Evolutionary conservation across 2,329 filamentous ascomycete species (phyloP).

Genomic region (Cladosporium sp.): DNA sequence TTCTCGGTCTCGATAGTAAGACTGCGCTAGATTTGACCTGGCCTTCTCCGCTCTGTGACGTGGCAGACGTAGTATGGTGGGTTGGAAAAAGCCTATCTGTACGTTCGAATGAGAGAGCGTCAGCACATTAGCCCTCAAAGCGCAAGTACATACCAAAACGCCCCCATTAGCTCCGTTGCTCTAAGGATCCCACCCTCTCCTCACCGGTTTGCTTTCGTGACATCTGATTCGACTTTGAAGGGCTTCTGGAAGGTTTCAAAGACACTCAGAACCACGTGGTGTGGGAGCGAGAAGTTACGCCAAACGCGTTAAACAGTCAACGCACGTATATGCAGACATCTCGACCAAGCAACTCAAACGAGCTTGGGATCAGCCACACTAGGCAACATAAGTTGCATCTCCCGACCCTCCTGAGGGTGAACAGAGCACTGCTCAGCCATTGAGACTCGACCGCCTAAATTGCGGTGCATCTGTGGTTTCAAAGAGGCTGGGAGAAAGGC

Average conservation of each 20-base stretch:
- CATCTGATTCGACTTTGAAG: conserved; percentile 2
- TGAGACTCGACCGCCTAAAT: conserved; percentile 13
- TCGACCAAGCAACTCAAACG: conserved; percentile 3
- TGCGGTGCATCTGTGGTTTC: conserved; percentile 16
- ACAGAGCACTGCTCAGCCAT: conserved; percentile 5
- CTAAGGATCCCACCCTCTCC: neutral
- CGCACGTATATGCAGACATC: conserved; percentile 8
- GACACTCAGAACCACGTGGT: neutral
- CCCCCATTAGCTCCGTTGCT: neutral
- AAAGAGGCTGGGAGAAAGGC: conserved; percentile 18
- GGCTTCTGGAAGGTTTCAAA: conserved; percentile 6
- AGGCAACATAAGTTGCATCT: conserved; percentile 1
- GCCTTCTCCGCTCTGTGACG: conserved; percentile 51
- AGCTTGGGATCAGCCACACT: conserved; percentile 5
- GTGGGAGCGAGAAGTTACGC: neutral
- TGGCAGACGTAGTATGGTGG: conserved; percentile 46
- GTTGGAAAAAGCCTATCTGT: conserved; percentile 15
- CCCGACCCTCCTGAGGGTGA: conserved; percentile 1
- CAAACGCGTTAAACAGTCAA: neutral
- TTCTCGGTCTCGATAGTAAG: conserved; percentile 25
- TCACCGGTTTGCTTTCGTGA: conserved; percentile 10
- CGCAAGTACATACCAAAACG: conserved; percentile 5
- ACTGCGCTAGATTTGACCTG: conserved; percentile 45
- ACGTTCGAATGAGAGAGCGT: conserved; percentile 11
- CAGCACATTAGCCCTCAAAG: conserved; percentile 8